phyloP scores from a whole-genome alignment of 163 green algal genomes.

The Chloromonas sp. region DNA sequence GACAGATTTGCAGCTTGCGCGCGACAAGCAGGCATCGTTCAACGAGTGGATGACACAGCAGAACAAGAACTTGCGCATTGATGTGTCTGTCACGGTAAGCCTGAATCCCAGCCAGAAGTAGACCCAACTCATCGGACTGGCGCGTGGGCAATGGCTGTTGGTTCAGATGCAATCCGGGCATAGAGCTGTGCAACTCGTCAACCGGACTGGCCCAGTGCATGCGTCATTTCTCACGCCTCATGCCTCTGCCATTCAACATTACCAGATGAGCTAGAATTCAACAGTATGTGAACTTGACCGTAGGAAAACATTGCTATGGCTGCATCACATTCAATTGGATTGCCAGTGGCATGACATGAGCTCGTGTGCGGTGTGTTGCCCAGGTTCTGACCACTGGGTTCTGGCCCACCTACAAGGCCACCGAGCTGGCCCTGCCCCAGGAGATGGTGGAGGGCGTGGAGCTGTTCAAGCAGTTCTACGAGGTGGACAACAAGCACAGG shows the following conservation, averaged over 20 bases:
- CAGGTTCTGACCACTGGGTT: slow-evolving; percentile 87
- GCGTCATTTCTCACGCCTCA: no score
- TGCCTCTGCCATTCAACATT: no score
- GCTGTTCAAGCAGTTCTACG: slow-evolving; percentile 59
- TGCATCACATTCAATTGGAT: no score
- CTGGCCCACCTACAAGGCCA: slow-evolving; percentile 93
- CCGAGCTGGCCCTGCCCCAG: slow-evolving; percentile 82
- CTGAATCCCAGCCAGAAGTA: not conserved
- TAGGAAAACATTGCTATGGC: no score
- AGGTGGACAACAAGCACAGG: slow-evolving; percentile 16
- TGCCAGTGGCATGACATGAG: not conserved
- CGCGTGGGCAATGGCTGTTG: not conserved
- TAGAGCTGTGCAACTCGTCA: no score
- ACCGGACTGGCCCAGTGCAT: no score
- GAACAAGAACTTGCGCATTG: slow-evolving; percentile 14
- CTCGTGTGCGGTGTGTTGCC: not conserved
- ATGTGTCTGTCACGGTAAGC: slow-evolving; percentile 10
- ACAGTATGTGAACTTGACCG: no score
- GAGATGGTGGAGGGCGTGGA: slow-evolving; percentile 77
- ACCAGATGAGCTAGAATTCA: no score
- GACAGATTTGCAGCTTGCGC: slow-evolving; percentile 87
- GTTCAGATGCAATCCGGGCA: not conserved
- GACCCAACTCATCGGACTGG: no score
- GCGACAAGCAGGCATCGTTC: slow-evolving; percentile 88
- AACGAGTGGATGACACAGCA: slow-evolving; percentile 63